Evolutionary conservation across 208 protist species (phyloP).

Genomic region (Novymonas esmeraldas): DNA sequence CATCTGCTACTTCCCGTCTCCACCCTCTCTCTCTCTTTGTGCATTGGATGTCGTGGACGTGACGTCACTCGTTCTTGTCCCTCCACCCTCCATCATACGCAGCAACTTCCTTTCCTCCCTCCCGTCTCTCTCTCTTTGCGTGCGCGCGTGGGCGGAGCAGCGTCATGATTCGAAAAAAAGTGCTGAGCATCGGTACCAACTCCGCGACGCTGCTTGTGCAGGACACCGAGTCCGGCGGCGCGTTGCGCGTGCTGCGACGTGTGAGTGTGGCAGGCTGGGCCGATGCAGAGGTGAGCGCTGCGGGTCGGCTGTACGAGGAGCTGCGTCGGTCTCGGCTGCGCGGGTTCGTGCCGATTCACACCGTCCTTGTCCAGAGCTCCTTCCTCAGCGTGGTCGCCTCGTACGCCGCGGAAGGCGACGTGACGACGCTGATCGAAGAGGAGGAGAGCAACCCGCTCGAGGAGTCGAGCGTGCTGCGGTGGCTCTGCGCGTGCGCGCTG

Average conservation of each 20-base stretch:
- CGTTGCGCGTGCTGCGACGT: conserved; percentile 67
- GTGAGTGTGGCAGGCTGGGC: conserved; percentile 63
- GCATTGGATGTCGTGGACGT: too few relatives aligned
- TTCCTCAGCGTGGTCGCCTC: conserved; percentile 75
- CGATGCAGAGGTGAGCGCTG: conserved; percentile 32
- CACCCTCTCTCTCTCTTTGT: too few relatives aligned
- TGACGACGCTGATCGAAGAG: conserved; percentile 68
- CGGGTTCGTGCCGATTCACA: conserved; percentile 58
- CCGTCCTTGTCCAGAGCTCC: conserved; percentile 54
- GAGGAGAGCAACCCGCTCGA: conserved; percentile 33
- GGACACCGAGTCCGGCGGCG: conserved; percentile 59
- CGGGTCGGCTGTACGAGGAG: conserved; percentile 44
- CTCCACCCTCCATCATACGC: too few relatives aligned
- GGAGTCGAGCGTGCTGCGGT: conserved; percentile 48
- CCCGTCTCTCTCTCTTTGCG: neutral
- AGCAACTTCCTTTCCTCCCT: neutral
- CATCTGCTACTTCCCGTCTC: too few relatives aligned
- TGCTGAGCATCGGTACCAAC: conserved; percentile 65
- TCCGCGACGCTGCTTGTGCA: conserved; percentile 85
- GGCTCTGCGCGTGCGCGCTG: conserved; percentile 56
- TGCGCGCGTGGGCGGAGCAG: too few relatives aligned
- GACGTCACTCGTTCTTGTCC: too few relatives aligned
- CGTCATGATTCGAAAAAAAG: conserved; percentile 86
- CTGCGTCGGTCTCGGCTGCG: conserved; percentile 36
- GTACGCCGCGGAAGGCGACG: conserved; percentile 58